A percentile compares a stretch with the other conserved stretches of the same genome.
phyloP scores from a whole-genome alignment of 2,329 filamentous ascomycete species.

The Colletotrichum theobromicola region DNA sequence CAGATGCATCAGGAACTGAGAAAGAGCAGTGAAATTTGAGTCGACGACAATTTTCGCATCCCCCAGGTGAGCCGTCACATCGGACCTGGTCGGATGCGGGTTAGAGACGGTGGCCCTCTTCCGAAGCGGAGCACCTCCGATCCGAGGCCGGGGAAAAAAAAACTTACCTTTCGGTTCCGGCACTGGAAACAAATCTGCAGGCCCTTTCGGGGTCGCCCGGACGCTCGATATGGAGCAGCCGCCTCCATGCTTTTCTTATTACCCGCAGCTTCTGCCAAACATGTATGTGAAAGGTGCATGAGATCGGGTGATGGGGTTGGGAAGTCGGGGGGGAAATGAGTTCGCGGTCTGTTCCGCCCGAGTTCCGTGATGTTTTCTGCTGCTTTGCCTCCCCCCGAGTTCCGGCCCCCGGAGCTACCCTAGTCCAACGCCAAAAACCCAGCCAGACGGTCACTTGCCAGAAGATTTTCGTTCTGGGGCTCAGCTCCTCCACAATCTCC shows the following conservation, averaged over 20 bases:
- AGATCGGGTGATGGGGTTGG: neutral
- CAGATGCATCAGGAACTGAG: neutral
- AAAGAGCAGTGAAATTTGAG: conserved; percentile 19
- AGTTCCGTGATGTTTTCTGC: neutral
- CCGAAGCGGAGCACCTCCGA: neutral
- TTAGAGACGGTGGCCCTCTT: neutral
- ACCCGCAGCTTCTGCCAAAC: neutral
- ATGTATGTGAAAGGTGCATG: neutral
- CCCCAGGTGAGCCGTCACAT: conserved; percentile 10
- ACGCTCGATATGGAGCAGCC: neutral
- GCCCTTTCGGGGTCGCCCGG: conserved; percentile 10
- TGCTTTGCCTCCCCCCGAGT: conserved; percentile 1
- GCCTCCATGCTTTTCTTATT: conserved; percentile 1
- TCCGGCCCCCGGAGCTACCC: neutral
- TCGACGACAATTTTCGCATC: conserved; percentile 13
- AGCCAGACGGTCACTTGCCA: neutral
- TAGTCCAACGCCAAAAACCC: neutral
- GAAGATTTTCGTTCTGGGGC: conserved; percentile 3
- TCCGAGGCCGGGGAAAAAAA: neutral
- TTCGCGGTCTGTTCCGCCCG: neutral
- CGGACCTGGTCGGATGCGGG: conserved; percentile 4
- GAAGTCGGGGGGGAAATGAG: conserved; percentile 8
- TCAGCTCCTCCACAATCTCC: neutral
- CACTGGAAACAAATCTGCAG: conserved; percentile 19
- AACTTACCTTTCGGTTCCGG: conserved; percentile 18